Base-by-base conservation (phyloP, 2,329 filamentous ascomycete species). In the Didymella keratinophila region DNA sequence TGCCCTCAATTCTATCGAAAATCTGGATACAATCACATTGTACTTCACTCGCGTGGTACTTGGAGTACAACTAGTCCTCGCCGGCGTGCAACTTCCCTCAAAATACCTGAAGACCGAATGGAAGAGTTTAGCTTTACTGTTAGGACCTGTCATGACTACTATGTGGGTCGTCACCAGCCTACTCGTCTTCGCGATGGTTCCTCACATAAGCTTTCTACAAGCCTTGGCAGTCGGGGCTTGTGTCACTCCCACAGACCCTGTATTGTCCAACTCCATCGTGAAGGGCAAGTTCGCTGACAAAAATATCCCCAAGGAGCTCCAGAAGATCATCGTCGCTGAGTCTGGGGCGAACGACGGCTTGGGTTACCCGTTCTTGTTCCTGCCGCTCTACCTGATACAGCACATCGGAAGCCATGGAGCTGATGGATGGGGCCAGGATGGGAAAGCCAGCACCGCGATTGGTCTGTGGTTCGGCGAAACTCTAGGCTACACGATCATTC, bases 211-310 rank as follows among this genome's bases (percentile, higher is more conserved):
- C 28, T 91, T 95, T 63, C 81, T 97, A 2, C 89, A 95, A 65
- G 90, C 93, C 0, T 82, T 97, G 11, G 90, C 88, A 16, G 82
- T 96, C 11, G 93, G 88, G 1, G 90, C 93, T 0, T 96, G 93
- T 70, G 87, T 97, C n/a, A 95, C 93, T 2, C 93, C 93, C 0
- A 97, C 93, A 0, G 93, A 97, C 69, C 93, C 93, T 0, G 87
- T 97, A 1, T 77, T 97, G 36, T 94, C 90, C 16, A 94, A 95
- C 63, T 90, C 90, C 2, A 96, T 97, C 56, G 92, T 97, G 44
- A 97, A 97, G 79, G 93, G 93, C 30, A 93, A 91, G 68, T 97
- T 96, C 72, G 93, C 93, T 1, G 93, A 97, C 70, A 89, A 93
- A 69, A 95, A 97, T 72, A 89, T 97, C 18, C 92, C 93, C 0